Base-by-base conservation (phyloP, 257 asterid species). In the Haberlea rhodopensis region DNA sequence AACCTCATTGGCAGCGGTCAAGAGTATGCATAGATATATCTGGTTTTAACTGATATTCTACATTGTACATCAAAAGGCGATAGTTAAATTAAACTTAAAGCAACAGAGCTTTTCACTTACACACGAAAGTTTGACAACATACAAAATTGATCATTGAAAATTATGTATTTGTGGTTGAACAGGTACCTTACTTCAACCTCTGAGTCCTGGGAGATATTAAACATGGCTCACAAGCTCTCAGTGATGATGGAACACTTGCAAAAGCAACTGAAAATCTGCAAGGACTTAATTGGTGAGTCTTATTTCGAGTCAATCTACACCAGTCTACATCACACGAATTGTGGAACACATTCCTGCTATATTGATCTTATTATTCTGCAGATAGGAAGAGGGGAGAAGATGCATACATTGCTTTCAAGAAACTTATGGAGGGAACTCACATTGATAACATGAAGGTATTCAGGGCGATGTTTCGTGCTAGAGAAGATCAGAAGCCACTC, bases 1-100 rank as follows among this genome's bases (percentile, higher is more conserved):
- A 90, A 78, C 72, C 96, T 84, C 73, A 67, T 77, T 5, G 90
- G 92, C 61, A 71, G 82, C 8, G 89, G 95, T 6, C 95, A 85
- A 5, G 97, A 87, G 97, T 90, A 81, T 10, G 83, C 48, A 40
- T 40, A 40, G 11, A 40, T 13, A 40, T 6, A 40, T 37, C 46
- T 11, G 5, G 4, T 10, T 37, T 37, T 37, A 37, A 37, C 16
- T 3, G 13, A 32, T 32, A 8, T 32, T 32, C 13, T 32, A 32
- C 10, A 32, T 32, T 32, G 52, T 53, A 21, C 19, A 32, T 20
- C 16, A 32, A 32, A n/a, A 32, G 21, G 49, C 19, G 10, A 25
- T 25, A 23, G 4, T 9, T 23, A 1, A 8, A 7, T 8, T 32
- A 32, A 32, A 32, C 40, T 1, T 8, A 1, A 37, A 37, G n/a